A percentile compares a stretch with the other conserved stretches of the same genome.
phyloP scores from a whole-genome alignment of 116 monocot species.

The Trichopus zeylanicus region DNA sequence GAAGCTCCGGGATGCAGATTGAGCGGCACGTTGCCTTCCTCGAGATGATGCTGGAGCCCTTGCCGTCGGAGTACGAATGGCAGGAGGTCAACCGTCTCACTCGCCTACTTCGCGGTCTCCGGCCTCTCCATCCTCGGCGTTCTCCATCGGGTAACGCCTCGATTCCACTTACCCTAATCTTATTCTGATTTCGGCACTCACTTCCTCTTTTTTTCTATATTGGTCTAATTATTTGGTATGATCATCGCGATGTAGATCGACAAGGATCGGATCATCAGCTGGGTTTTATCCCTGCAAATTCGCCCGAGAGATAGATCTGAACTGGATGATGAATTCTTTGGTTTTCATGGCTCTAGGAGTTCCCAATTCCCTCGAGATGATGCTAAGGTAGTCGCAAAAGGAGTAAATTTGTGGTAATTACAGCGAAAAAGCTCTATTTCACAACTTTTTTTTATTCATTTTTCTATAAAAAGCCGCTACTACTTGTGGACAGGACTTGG shows the following conservation, averaged over 20 bases:
- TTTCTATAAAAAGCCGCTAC: too few species aligned
- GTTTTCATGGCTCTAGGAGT: constrained; percentile 74
- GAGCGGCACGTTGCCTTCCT: constrained; percentile 50
- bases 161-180: background rate
- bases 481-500: constrained; percentile 28
- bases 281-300: constrained; percentile 81
- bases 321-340: constrained; percentile 73
- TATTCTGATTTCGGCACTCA: background rate
- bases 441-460: too few species aligned
- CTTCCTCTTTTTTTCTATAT: too few species aligned
- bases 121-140: constrained; percentile 70
- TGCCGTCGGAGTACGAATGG: constrained; percentile 61
- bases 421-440: too few species aligned
- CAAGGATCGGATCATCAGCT: constrained; percentile 54
- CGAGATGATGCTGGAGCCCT: constrained; percentile 42
- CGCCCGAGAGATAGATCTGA: constrained; percentile 24
- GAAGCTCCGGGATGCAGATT: constrained; percentile 23
- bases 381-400: constrained; percentile 34
- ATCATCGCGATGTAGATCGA: too few species aligned
- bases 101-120: constrained; percentile 95
- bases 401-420: too few species aligned
- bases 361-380: constrained; percentile 32
- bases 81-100: constrained; percentile 94
- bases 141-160: constrained; percentile 51
- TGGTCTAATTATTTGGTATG: too few species aligned